Percentiles rank a stretch among this genome's conserved stretches.
Conservation (phyloP, 257 asterid genomes). For the Pogostemon cablin region DNA sequence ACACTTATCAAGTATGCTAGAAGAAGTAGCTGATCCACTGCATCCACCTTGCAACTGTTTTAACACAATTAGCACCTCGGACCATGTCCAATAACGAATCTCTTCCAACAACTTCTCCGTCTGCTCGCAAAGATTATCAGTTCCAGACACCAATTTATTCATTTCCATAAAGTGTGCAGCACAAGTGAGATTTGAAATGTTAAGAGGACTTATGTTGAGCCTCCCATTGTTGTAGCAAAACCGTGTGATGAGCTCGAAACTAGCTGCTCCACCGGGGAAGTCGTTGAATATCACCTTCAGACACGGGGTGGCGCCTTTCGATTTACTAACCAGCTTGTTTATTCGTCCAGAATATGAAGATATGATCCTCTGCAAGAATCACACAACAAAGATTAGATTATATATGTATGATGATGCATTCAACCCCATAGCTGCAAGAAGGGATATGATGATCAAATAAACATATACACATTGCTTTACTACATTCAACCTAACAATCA, state of each 20-base stretch:
- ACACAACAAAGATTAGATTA: neutral
- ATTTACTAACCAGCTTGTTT: conserved; percentile 48
- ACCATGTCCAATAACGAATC: conserved; percentile 71
- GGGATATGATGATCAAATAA: too few relatives aligned
- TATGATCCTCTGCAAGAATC: conserved; percentile 55
- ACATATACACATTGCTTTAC: too few relatives aligned
- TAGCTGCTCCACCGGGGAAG: conserved; percentile 86
- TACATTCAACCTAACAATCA: too few relatives aligned
- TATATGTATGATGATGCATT: too few relatives aligned
- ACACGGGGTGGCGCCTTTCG: conserved; percentile 40
- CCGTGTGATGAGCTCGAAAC: conserved; percentile 71
- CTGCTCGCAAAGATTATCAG: conserved; percentile 50
- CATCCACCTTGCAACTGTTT: conserved; percentile 58
- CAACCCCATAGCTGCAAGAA: too few relatives aligned
- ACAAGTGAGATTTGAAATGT: conserved; percentile 52
- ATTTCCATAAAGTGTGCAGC: conserved; percentile 78
- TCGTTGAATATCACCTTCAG: conserved; percentile 76
- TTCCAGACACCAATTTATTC: conserved; percentile 40
- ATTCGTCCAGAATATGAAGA: conserved; percentile 66
- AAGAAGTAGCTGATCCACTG: conserved; percentile 39
- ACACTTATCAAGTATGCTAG: conserved; percentile 48
- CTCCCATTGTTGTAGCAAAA: conserved; percentile 69
- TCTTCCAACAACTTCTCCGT: conserved; percentile 58
- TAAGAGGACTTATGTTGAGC: conserved; percentile 52
- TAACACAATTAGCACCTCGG: conserved; percentile 65